phyloP scores from a whole-genome alignment of 768 basidiomycete species.

The Exsudoporus frostii region DNA sequence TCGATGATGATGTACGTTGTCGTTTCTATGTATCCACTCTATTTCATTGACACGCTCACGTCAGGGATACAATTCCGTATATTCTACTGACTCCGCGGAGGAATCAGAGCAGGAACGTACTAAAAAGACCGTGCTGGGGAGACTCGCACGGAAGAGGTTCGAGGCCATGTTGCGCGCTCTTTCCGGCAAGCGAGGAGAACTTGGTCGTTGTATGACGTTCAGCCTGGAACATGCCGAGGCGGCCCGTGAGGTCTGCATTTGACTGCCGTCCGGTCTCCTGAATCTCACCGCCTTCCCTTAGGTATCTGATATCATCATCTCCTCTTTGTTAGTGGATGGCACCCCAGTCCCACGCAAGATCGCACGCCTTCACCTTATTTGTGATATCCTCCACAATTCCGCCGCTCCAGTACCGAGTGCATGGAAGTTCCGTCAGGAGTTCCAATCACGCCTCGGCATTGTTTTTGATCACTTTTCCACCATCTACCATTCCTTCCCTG shows the following conservation, averaged over 20 bases:
- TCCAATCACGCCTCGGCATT: slow-evolving; percentile 85
- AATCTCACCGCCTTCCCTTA: slow-evolving; percentile 30
- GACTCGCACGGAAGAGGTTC: slow-evolving; percentile 76
- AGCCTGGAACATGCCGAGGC: slow-evolving; percentile 96
- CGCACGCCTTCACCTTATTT: slow-evolving; percentile 90
- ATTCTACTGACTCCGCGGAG: slow-evolving; percentile 92
- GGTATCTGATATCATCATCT: slow-evolving; percentile 88
- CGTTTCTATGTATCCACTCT: background rate
- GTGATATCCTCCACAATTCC: slow-evolving; percentile 97
- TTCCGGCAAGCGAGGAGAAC: slow-evolving; percentile 82
- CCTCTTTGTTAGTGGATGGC: slow-evolving; percentile 83
- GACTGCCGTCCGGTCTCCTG: background rate
- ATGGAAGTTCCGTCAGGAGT: slow-evolving; percentile 96
- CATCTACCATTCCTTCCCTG: slow-evolving; percentile 94
- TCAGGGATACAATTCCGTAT: slow-evolving; percentile 83
- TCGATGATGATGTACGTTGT: slow-evolving; percentile 69
- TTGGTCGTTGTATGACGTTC: slow-evolving; percentile 96
- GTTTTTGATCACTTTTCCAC: slow-evolving; percentile 95
- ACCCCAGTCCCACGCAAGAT: slow-evolving; percentile 98
- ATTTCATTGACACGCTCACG: slow-evolving; percentile 7
- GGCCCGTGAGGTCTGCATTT: slow-evolving; percentile 71
- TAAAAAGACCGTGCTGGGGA: slow-evolving; percentile 75
- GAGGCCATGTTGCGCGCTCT: slow-evolving; percentile 88
- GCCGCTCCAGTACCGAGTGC: slow-evolving; percentile 91
- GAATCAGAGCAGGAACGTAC: slow-evolving; percentile 86